Percentiles rank a stretch among this genome's conserved stretches.
Evolutionary conservation across 75 land plant species (phyloP).

Genomic region (Selaginella moellendorffii): DNA sequence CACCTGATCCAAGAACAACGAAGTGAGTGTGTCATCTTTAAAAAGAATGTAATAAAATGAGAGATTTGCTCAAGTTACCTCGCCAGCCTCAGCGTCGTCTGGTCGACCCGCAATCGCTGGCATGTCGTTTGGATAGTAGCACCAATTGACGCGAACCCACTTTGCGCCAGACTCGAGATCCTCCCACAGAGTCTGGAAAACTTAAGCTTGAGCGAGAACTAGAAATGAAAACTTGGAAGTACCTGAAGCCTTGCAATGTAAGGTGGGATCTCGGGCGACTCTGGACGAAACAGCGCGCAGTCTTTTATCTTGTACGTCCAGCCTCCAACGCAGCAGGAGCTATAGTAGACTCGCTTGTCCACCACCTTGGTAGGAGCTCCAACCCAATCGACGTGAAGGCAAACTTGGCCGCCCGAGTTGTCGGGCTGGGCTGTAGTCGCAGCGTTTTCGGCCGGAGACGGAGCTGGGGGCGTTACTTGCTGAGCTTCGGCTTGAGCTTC

Average conservation of each 20-base stretch:
- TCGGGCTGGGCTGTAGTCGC: neutral
- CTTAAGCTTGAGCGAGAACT: neutral
- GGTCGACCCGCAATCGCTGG: conserved; percentile 38
- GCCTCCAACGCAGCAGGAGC: conserved; percentile 45
- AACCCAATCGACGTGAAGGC: conserved; percentile 38
- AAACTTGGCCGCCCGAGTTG: neutral
- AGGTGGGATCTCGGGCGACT: conserved; percentile 26
- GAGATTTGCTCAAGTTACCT: conserved; percentile 25
- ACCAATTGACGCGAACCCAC: conserved; percentile 41
- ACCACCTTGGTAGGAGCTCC: conserved; percentile 25
- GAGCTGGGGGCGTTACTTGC: too few species aligned
- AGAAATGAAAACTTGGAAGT: neutral
- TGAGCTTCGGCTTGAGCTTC: too few species aligned
- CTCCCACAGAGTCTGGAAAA: conserved; percentile 57
- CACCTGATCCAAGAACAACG: conserved; percentile 23
- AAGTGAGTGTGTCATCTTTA: neutral
- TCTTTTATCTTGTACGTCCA: conserved; percentile 31
- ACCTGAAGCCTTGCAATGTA: conserved; percentile 60
- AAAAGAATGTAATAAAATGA: neutral
- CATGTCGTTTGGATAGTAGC: conserved; percentile 53
- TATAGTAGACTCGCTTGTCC: conserved; percentile 40
- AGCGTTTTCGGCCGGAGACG: too few species aligned
- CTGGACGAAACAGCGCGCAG: conserved; percentile 39
- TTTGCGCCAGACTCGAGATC: conserved; percentile 34
- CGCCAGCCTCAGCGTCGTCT: conserved; percentile 35